Percentiles rank a stretch among this genome's conserved stretches.
These are phyloP conservation scores for Termitomyces eurrhizus DNA, from an alignment of 768 basidiomycete genomes.

Conservation along the genomic window DNA sequence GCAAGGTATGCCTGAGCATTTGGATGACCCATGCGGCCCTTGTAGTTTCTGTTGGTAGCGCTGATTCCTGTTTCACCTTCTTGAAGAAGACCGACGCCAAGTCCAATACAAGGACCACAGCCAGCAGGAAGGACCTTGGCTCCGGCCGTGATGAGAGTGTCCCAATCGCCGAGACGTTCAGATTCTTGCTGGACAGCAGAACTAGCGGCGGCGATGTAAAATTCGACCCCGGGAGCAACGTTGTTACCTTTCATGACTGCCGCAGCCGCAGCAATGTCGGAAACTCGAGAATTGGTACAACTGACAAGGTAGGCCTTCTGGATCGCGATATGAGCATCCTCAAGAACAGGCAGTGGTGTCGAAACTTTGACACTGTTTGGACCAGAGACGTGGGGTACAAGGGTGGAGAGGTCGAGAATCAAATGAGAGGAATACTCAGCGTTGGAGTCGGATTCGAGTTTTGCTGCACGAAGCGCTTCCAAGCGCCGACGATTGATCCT, in stretches of 20 bases:
- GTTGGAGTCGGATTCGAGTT: slow-evolving; percentile 65
- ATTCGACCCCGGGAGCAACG: slow-evolving; percentile 88
- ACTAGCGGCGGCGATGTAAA: slow-evolving; percentile 96
- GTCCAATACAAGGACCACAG: slow-evolving; percentile 97
- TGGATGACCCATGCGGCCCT: slow-evolving; percentile 97
- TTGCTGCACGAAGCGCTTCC: slow-evolving; percentile 50
- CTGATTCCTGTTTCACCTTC: slow-evolving; percentile 96
- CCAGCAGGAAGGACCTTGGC: slow-evolving; percentile 93
- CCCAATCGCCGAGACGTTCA: slow-evolving; percentile 86
- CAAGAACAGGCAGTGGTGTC: slow-evolving; percentile 86
- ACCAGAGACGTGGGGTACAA: slow-evolving; percentile 94
- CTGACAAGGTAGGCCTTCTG: slow-evolving; percentile 98
- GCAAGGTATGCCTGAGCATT: slow-evolving; percentile 95
- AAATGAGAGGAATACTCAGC: slow-evolving; percentile 87
- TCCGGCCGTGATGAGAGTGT: slow-evolving; percentile 77
- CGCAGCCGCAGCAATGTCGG: slow-evolving; percentile 91
- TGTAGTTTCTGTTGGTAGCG: slow-evolving; percentile 98
- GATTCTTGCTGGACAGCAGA: slow-evolving; percentile 90
- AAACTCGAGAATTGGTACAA: slow-evolving; percentile 96
- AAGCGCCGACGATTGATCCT: slow-evolving; percentile 78
- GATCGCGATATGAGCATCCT: slow-evolving; percentile 69
- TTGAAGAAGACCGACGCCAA: slow-evolving; percentile 88
- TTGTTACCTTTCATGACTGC: slow-evolving; percentile 79
- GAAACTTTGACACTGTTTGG: slow-evolving; percentile 98
- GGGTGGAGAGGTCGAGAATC: slow-evolving; percentile 86